Conservation (phyloP, 345 rosid genomes). For the Pistacia atlantica region DNA sequence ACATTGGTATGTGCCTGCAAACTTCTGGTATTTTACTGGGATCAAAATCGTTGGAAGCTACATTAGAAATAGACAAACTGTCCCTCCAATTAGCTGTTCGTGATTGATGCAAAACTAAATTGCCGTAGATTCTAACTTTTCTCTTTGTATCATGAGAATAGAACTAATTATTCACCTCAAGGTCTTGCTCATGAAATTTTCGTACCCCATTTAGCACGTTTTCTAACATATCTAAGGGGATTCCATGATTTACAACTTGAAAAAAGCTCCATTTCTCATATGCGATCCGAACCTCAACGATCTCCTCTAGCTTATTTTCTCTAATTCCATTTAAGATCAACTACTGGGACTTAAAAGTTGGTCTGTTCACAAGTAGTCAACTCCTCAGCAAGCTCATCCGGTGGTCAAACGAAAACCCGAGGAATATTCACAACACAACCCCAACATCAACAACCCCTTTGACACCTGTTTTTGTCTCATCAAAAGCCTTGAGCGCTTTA, state of each 20-base stretch:
- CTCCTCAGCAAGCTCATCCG: neutral
- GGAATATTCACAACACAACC: slow-evolving; percentile 18
- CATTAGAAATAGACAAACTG: neutral
- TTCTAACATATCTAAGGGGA: slow-evolving; percentile 24
- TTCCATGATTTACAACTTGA: slow-evolving; percentile 55
- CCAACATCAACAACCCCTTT: slow-evolving; percentile 45
- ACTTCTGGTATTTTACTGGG: neutral
- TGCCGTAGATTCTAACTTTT: slow-evolving; percentile 16
- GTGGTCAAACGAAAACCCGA: neutral
- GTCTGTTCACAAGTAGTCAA: neutral
- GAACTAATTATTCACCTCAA: slow-evolving; percentile 24
- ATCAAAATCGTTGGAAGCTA: neutral
- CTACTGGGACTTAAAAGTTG: too few species aligned
- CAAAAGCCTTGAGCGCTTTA: slow-evolving; percentile 40
- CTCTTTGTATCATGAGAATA: neutral
- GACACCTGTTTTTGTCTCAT: slow-evolving; percentile 41
- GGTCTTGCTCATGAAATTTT: slow-evolving; percentile 19
- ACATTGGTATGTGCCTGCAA: slow-evolving; percentile 14
- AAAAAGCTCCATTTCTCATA: slow-evolving; percentile 43
- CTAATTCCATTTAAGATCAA: slow-evolving; percentile 18
- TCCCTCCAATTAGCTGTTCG: slow-evolving; percentile 39
- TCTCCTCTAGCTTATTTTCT: slow-evolving; percentile 4
- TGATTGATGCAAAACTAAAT: slow-evolving; percentile 19
- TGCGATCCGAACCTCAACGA: slow-evolving; percentile 35
- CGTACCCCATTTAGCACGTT: slow-evolving; percentile 13